Evolutionary conservation across 2,329 filamentous ascomycete genomes (phyloP).

Genomic region (Decorospora gaudefroyi): DNA sequence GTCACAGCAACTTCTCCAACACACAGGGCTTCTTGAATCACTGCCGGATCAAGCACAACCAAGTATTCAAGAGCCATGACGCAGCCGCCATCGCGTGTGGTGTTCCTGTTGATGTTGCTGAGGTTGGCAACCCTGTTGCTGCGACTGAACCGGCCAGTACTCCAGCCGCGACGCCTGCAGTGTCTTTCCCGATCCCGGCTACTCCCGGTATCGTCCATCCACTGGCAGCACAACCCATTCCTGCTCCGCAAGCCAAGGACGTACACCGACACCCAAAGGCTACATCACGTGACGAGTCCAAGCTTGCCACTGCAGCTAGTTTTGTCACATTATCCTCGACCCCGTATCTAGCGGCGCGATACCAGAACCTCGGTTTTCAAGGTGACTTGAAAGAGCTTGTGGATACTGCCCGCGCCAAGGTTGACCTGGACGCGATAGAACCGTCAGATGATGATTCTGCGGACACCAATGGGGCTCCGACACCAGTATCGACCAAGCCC

Average conservation of each 20-base stretch:
- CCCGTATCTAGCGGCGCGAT: constrained; percentile 50
- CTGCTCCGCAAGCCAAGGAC: constrained; percentile 34
- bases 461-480: constrained; percentile 37
- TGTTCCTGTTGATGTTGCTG: constrained; percentile 74
- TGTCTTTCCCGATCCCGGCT: constrained; percentile 34
- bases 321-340: constrained; percentile 49
- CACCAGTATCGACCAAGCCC: constrained; percentile 34
- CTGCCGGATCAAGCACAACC: constrained; percentile 91
- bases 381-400: constrained; percentile 48
- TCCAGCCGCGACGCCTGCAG: constrained; percentile 35
- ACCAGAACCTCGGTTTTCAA: constrained; percentile 50
- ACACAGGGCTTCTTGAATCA: constrained; percentile 99
- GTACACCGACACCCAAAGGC: constrained; percentile 40
- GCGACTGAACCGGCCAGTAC: constrained; percentile 40
- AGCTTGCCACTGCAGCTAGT: constrained; percentile 19
- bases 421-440: constrained; percentile 45
- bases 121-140: constrained; percentile 48
- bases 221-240: constrained; percentile 36
- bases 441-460: constrained; percentile 44
- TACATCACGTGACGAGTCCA: constrained; percentile 22
- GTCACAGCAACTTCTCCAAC: constrained; percentile 89
- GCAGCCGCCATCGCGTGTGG: constrained; percentile 88
- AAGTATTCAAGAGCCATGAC: constrained; percentile 94
- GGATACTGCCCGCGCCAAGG: constrained; percentile 43
- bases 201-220: constrained; percentile 45